phyloP scores from a whole-genome alignment of 768 basidiomycete genomes.

The Leccinum subgranulosum region DNA sequence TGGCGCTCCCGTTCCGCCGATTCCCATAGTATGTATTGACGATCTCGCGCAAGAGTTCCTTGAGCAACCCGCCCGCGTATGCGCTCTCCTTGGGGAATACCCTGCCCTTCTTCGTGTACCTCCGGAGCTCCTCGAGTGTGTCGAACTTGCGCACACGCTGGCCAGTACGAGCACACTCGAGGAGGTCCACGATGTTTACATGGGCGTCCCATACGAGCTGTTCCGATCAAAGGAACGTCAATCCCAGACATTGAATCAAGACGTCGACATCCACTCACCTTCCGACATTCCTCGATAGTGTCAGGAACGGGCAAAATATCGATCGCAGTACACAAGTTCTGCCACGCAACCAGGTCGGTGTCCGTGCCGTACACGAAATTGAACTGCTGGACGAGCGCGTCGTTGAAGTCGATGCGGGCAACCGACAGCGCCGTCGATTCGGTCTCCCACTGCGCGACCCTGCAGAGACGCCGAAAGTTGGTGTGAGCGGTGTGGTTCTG shows the following conservation, averaged over 20 bases:
- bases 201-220: conserved; percentile 27
- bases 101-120: conserved; percentile 23
- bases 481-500: conserved; percentile 9
- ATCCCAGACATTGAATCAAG: background rate
- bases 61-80: conserved; percentile 29
- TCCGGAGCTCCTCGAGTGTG: conserved; percentile 21
- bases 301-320: conserved; percentile 21
- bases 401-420: conserved; percentile 8
- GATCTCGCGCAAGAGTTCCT: conserved; percentile 30
- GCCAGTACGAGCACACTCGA: conserved; percentile 17
- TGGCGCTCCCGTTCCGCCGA: conserved; percentile 19
- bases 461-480: conserved; percentile 20
- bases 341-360: conserved; percentile 21
- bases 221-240: background rate
- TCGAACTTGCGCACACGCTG: conserved; percentile 21
- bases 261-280: conserved; percentile 7
- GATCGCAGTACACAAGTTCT: conserved; percentile 21
- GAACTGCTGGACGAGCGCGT: conserved; percentile 25
- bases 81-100: conserved; percentile 30
- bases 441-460: background rate
- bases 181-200: conserved; percentile 36
- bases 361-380: conserved; percentile 22
- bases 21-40: conserved; percentile 13
- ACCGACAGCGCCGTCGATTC: background rate
- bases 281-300: conserved; percentile 11